Evolutionary conservation across 2,329 filamentous ascomycete species (phyloP).

Genomic region (Pseudogymnoascus sp.): DNA sequence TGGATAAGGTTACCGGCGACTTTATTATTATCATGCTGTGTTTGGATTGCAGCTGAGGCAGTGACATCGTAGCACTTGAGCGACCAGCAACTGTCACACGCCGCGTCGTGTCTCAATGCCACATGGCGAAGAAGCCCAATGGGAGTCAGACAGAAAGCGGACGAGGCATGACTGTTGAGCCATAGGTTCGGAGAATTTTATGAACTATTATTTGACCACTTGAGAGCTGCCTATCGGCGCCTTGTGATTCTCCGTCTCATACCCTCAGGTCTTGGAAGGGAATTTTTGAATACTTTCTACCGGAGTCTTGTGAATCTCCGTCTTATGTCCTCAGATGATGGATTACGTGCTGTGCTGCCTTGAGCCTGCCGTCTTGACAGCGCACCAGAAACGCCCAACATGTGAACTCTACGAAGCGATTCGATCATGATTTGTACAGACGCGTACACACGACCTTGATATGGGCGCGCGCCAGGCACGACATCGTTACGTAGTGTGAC

Average conservation of each 20-base stretch:
- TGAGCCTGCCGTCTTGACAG: background rate
- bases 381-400: background rate
- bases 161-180: background rate
- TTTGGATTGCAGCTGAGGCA: background rate
- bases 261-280: background rate
- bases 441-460: background rate
- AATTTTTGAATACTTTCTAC: background rate
- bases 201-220: background rate
- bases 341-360: background rate
- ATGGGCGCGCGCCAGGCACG: background rate
- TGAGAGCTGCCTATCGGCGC: background rate
- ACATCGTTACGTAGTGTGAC: background rate
- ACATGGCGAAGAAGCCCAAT: background rate
- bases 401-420: background rate
- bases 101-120: background rate
- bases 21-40: background rate
- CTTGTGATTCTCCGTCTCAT: background rate
- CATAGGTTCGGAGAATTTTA: slow-evolving; percentile 4
- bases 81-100: background rate
- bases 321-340: background rate
- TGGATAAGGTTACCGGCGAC: background rate
- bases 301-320: background rate
- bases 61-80: background rate
- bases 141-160: background rate
- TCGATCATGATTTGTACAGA: background rate